These are phyloP conservation scores for Chaetomium cochliodes DNA, from an alignment of 495 filamentous ascomycete species.

Conservation along the genomic window DNA sequence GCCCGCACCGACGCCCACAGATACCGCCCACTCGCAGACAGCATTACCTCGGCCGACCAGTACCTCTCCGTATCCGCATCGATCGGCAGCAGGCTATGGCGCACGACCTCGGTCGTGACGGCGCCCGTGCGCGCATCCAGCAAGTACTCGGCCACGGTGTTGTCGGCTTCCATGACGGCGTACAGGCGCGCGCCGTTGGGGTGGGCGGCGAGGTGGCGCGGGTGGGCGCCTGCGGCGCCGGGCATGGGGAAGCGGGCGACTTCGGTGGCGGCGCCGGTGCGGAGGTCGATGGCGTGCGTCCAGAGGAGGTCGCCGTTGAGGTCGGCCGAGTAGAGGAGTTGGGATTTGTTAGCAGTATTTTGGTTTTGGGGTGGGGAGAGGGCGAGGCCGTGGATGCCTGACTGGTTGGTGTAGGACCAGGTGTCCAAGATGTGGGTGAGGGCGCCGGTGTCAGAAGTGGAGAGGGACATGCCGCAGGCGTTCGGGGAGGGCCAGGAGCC, in stretches of 20 bases:
- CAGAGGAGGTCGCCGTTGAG: constrained; percentile 37
- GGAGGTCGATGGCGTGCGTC: constrained; percentile 34
- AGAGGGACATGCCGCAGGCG: constrained; percentile 38
- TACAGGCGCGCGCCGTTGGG: neutral
- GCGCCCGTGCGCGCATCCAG: constrained; percentile 30
- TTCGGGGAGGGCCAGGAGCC: constrained; percentile 34
- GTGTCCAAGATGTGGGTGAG: constrained; percentile 29
- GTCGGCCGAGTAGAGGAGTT: constrained; percentile 38
- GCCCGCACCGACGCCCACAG: constrained; percentile 41
- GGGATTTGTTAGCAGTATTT: neutral
- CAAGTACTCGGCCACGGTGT: neutral
- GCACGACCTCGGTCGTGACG: constrained; percentile 6
- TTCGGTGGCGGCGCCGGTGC: constrained; percentile 23
- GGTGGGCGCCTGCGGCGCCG: constrained; percentile 18
- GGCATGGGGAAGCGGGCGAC: constrained; percentile 21
- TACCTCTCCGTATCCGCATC: constrained; percentile 27
- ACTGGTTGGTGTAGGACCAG: constrained; percentile 31
- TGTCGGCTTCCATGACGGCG: neutral
- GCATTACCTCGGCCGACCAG: constrained; percentile 42
- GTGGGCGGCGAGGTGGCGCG: neutral
- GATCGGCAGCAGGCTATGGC: constrained; percentile 28
- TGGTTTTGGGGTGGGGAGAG: constrained; percentile 19
- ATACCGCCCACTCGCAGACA: constrained; percentile 35
- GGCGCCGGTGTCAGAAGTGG: constrained; percentile 32
- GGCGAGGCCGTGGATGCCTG: constrained; percentile 40